Base-by-base conservation (phyloP, 2,329 filamentous ascomycete species). In the Ophiobolus disseminans region DNA sequence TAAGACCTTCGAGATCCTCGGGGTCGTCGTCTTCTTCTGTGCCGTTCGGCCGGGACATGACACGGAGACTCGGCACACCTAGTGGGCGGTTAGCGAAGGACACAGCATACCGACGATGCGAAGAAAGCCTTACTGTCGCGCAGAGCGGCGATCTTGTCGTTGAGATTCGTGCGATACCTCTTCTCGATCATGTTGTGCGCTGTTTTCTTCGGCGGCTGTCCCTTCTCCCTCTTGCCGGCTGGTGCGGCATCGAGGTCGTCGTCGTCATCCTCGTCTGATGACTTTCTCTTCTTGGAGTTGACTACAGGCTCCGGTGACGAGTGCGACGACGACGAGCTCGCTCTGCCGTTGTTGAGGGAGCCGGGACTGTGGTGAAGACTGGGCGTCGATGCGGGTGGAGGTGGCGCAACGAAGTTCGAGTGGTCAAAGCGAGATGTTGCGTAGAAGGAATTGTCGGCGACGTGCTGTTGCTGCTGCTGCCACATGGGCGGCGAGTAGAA, bases 121-220 rank as follows among this genome's bases (percentile, higher is more conserved):
- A 10, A 10, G 3, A 8, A 34, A 4, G 6, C 53, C 57, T 25
- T 58, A 60, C 91, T 96, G 72, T 97, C 91, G 62, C 92, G 83
- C 53, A 97, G 78, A 49, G 92, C 91, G 36, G 91, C 89, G 63
- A 97, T 97, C 78, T 97, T 97, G 70, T 97, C 93, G 68, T 97
- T 97, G 48, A 97, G 81, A 67, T 97, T 97, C 44, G 90, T 96
- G 63, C 93, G 87, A 73, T 97, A 97, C 58, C 93, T 82, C 80
- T 97, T 97, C 76, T 97, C 93, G 55, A 97, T 97, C 82, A 97
- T 94, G 74, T 97, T 97, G 75, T 97, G 93, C 2, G 93, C 91
- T 23, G 92, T 95, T 81, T 97, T 97, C 80, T 96, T 97, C 49
- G 78, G 78, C 20, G 76, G 82, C 40, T 69, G 81, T 19, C 66